A percentile compares a stretch with the other conserved stretches of the same genome.
phyloP scores from a whole-genome alignment of 208 protist species.

The Leishmania lainsoni region DNA sequence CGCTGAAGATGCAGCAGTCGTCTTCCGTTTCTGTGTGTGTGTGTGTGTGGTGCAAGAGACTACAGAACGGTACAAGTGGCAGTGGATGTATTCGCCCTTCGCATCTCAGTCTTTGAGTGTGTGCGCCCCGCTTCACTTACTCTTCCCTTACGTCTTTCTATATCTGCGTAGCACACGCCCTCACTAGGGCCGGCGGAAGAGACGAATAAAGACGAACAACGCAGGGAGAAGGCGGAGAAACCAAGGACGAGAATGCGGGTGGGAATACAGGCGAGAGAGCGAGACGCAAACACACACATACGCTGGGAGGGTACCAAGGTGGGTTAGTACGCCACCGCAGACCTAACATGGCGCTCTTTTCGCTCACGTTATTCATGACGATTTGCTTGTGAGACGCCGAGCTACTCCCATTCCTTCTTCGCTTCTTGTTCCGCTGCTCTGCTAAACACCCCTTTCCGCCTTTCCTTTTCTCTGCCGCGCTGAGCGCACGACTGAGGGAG shows the following conservation, averaged over 20 bases:
- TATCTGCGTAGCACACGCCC: not conserved
- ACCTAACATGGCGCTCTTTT: not conserved
- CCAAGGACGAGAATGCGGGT: not conserved
- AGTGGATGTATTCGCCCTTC: conserved; percentile 1
- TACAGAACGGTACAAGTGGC: conserved; percentile 12
- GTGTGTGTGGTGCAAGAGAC: not conserved
- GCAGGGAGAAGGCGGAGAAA: not conserved
- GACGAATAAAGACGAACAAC: not conserved
- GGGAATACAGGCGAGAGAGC: not conserved
- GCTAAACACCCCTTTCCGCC: not conserved
- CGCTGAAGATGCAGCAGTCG: not conserved
- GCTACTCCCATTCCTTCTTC: not conserved
- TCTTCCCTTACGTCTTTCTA: not conserved
- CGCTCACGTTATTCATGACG: not conserved
- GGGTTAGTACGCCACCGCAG: not conserved
- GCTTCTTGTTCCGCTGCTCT: not conserved
- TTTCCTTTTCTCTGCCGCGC: not conserved
- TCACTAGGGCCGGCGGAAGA: not conserved
- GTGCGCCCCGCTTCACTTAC: not conserved
- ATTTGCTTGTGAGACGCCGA: not conserved
- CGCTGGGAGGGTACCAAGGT: not conserved
- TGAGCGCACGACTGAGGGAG: not conserved
- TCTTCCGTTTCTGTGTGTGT: not conserved
- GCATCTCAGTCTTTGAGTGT: not conserved
- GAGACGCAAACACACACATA: not conserved